phyloP scores from a whole-genome alignment of 768 basidiomycete genomes.

The Phanerodontia chrysosporium region DNA sequence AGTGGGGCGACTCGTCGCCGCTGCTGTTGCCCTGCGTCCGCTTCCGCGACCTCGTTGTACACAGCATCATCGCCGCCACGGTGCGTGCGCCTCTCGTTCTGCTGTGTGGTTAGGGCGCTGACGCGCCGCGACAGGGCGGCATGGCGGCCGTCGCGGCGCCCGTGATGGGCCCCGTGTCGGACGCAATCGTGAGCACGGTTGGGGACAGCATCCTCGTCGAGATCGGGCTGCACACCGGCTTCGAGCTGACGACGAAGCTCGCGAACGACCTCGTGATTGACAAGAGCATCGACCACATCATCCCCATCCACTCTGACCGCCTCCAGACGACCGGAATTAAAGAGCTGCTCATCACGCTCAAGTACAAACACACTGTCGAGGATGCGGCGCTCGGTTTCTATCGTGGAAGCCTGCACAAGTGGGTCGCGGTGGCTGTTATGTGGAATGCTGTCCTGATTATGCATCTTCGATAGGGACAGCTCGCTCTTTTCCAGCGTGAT shows the following conservation, averaged over 20 bases:
- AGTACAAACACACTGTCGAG: slow-evolving; percentile 51
- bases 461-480: slow-evolving; percentile 35
- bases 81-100: slow-evolving; percentile 30
- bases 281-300: slow-evolving; percentile 40
- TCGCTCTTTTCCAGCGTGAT: slow-evolving; percentile 58
- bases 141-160: slow-evolving; percentile 42
- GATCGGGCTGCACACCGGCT: slow-evolving; percentile 49
- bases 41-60: slow-evolving; percentile 58
- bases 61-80: slow-evolving; percentile 57
- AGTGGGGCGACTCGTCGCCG: slow-evolving; percentile 67
- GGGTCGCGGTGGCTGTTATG: slow-evolving; percentile 18
- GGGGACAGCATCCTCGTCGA: slow-evolving; percentile 59
- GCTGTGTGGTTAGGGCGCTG: not conserved
- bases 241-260: slow-evolving; percentile 44
- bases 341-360: slow-evolving; percentile 53
- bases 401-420: slow-evolving; percentile 56
- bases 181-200: slow-evolving; percentile 44
- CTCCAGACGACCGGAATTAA: slow-evolving; percentile 58
- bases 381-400: slow-evolving; percentile 62
- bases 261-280: slow-evolving; percentile 52
- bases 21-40: slow-evolving; percentile 60
- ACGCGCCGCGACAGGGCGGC: slow-evolving; percentile 29
- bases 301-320: slow-evolving; percentile 49
- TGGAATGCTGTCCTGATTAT: not conserved
- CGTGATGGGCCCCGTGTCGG: slow-evolving; percentile 52